A percentile compares a stretch with the other conserved stretches of the same genome.
phyloP scores from a whole-genome alignment of 2,329 filamentous ascomycete species.

The Moelleriella libera region DNA sequence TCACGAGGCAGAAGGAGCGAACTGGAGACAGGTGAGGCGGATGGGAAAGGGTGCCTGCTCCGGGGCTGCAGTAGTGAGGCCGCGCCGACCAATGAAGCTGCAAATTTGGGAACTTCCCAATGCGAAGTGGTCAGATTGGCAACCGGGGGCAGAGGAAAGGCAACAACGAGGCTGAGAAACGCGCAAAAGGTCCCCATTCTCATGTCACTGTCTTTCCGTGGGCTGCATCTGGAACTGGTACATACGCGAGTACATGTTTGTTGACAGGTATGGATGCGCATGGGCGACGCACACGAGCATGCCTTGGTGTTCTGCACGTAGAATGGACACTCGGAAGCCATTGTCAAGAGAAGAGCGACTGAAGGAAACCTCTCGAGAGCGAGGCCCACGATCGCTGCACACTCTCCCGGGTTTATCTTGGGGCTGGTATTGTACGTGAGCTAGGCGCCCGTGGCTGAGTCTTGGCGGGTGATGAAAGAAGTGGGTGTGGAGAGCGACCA shows the following conservation, averaged over 20 bases:
- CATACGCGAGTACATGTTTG: no score
- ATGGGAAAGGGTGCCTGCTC: not conserved
- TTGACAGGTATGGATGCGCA: no score
- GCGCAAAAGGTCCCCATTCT: no score
- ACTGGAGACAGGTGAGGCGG: constrained; percentile 2
- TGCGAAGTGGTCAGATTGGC: constrained; percentile 1
- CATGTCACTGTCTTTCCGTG: no score
- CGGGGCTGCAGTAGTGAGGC: constrained; percentile 1
- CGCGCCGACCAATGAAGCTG: constrained; percentile 1
- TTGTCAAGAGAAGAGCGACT: not conserved
- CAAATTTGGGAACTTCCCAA: not conserved
- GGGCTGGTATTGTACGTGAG: not conserved
- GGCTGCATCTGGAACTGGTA: no score
- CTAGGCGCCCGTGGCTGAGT: not conserved
- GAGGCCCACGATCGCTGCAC: not conserved
- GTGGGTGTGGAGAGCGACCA: not conserved
- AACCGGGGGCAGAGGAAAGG: not conserved
- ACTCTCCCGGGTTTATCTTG: no score
- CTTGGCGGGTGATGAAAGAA: not conserved
- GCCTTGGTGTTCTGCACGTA: no score
- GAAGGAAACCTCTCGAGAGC: no score
- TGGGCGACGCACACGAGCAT: no score
- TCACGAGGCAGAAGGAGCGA: not conserved
- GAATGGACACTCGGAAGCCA: no score
- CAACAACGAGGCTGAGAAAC: no score